A percentile compares a stretch with the other conserved stretches of the same genome.
Conservation (phyloP, 2,329 filamentous ascomycete species). For the Talaromyces sp. region DNA sequence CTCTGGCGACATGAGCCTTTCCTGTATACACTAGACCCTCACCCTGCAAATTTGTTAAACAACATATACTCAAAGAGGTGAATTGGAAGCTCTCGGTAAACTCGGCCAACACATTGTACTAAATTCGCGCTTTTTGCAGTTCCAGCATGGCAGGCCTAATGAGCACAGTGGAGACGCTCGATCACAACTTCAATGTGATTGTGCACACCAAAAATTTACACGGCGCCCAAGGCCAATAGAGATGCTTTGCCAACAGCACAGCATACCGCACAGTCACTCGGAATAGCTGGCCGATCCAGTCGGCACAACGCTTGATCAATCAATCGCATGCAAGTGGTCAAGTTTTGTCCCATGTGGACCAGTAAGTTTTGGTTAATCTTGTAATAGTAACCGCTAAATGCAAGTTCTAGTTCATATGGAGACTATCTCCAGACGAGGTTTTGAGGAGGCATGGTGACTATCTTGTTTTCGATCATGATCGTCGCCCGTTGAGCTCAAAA, state of each 20-base stretch:
- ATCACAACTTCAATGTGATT: neutral
- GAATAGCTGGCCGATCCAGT: neutral
- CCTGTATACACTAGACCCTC: too few species aligned
- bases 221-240: neutral
- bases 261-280: neutral
- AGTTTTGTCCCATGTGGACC: neutral
- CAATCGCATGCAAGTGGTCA: neutral
- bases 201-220: neutral
- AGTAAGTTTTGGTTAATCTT: neutral
- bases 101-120: neutral
- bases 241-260: neutral
- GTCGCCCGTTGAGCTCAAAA: neutral
- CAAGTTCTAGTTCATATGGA: neutral
- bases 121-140: neutral
- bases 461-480: neutral
- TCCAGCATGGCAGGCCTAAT: neutral
- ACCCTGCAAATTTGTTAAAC: neutral
- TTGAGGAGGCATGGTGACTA: neutral
- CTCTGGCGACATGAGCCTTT: neutral
- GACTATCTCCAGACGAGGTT: neutral
- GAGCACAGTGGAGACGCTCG: neutral
- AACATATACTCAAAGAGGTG: neutral
- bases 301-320: neutral
- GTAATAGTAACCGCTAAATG: neutral
- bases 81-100: neutral